Evolutionary conservation across 495 filamentous ascomycete species (phyloP), one percentile per base, ranked within the genome.

Genomic region (Daldinia bambusicola): DNA sequence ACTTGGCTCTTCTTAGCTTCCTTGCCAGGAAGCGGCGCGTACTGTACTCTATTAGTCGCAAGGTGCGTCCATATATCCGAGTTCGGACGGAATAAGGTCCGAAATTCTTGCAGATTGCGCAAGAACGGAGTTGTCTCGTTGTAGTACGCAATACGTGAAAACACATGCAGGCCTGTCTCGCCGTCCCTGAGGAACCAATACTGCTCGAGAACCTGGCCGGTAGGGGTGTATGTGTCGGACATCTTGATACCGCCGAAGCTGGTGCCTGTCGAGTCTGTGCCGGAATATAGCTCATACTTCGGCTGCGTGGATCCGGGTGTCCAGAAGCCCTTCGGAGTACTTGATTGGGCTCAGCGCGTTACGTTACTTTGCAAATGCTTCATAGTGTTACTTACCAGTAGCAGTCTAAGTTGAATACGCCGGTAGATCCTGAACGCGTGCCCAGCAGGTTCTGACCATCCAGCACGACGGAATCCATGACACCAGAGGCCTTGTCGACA

Each of bases 161-260:
- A 89, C 31, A 82, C 85, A 59, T 87, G 84, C 31, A 88, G 66
- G 2, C 86, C 85, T 0, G 86, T 87, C 64, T 88, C 85, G 9
- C 82, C 83, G 37, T 87, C 84, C 14, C 85, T 76, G 13, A 88
- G 77, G 58, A 87, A 87, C 85, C 83, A 88, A 73, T 85, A 86
- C 56, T 88, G 87, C 55, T 88, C 81, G 61, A 88, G 81, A 8
- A 80, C 68, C 60, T 86, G 84, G 6, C 85, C 81, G 2, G 79
- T 84, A 0, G 80, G 79, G 7, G 82, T 81, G 61, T 88, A 87
- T 2, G 79, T 83, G 48, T 87, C 84, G 14, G 78, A 84, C 70
- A 88, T 77, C 41, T 84, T 79, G 32, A 86, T 80, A 3, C 85
- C 84, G 7, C 80, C 84, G 56, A 84, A 86, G 14, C 73, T 58